Evolutionary conservation across 2,329 filamentous ascomycete genomes (phyloP).

Genomic region (Colletotrichum destructivum): DNA sequence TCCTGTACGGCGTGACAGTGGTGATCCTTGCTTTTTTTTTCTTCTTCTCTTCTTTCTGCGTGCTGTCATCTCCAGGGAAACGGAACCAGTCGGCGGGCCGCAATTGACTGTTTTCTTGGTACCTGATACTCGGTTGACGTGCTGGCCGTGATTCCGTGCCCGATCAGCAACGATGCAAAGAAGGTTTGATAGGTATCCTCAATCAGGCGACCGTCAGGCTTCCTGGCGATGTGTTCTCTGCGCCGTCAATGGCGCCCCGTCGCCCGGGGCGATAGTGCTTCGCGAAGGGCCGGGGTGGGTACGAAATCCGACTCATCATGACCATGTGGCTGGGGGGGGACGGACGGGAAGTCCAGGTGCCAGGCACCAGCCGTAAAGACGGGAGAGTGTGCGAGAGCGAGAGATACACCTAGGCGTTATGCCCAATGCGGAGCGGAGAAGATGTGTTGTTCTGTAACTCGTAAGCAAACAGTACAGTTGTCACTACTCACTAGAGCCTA

Average conservation of each 20-base stretch:
- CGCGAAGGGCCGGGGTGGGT: slow-evolving; percentile 20
- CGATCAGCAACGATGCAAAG: slow-evolving; percentile 7
- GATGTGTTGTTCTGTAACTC: not conserved
- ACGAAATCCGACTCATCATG: slow-evolving; percentile 34
- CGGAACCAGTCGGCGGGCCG: slow-evolving; percentile 15
- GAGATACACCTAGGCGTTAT: slow-evolving; percentile 27
- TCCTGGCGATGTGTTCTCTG: slow-evolving; percentile 14
- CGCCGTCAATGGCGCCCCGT: slow-evolving; percentile 9
- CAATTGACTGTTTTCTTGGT: not conserved
- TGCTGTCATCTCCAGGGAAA: slow-evolving; percentile 29
- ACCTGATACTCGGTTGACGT: not conserved
- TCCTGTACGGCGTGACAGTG: slow-evolving; percentile 12
- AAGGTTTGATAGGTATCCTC: slow-evolving; percentile 4
- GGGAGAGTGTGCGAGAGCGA: slow-evolving; percentile 22
- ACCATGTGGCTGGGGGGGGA: slow-evolving; percentile 29
- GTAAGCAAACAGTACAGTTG: not conserved
- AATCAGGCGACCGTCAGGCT: slow-evolving; percentile 17
- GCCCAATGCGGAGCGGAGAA: slow-evolving; percentile 32
- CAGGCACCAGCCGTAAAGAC: slow-evolving; percentile 30
- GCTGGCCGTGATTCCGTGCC: not conserved
- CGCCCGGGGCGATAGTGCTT: slow-evolving; percentile 34
- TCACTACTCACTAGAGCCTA: too few species aligned
- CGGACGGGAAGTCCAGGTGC: not conserved
- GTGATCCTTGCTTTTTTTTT: slow-evolving; percentile 4
- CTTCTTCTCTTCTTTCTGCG: too few species aligned